Evolutionary conservation across 176 grass and related monocot species (phyloP), one percentile per base, ranked within the genome.

Genomic region (Hordeum marinum): DNA sequence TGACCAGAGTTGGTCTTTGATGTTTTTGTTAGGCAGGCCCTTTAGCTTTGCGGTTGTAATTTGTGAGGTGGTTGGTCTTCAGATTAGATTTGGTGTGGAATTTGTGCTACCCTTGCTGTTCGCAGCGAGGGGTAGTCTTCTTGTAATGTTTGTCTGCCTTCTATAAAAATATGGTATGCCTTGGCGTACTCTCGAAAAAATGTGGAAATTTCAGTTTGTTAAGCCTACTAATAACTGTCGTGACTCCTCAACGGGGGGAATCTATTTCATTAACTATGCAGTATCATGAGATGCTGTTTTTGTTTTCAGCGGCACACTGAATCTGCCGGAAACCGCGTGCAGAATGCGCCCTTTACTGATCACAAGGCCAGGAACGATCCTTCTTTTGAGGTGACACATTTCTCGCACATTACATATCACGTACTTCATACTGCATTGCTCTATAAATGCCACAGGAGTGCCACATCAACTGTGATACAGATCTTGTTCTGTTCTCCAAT

Each of bases 331-430:
- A n/a, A 25, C 73, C 15, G 17, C 0, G 10, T 23, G 46, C 55
- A 58, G 15, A 67, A 58, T 57, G 66, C 21, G 15, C 41, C 74
- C 58, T 84, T 64, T 3, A 14, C 82, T 20, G 71, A 76, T 13
- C 42, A 76, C 29, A 84, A 65, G 8, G 2, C 71, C 29, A 84
- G 82, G 71, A 66, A 72, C 1, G 72, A 76, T 65, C 59, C 71
- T 67, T 55, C 79, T 77, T 29, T 66, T 6, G 72, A 85, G 73
- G 83, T 77, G 54, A 63, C 58, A 48, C 21, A 43, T 63, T 9
- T 21, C 24, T 5, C 8, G 27, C 26, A 9, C n/a, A 7, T 36
- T 48, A 11, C 13, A 46, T 0, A 10, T 29, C 73, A 48, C 37
- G 6, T 42, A 14, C 81, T 25, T 72, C 69, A 24, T 6, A 34